These are phyloP conservation scores for Coemansia sp. DNA, from an alignment of 192 early-diverging fungal species.

Conservation along the genomic window DNA sequence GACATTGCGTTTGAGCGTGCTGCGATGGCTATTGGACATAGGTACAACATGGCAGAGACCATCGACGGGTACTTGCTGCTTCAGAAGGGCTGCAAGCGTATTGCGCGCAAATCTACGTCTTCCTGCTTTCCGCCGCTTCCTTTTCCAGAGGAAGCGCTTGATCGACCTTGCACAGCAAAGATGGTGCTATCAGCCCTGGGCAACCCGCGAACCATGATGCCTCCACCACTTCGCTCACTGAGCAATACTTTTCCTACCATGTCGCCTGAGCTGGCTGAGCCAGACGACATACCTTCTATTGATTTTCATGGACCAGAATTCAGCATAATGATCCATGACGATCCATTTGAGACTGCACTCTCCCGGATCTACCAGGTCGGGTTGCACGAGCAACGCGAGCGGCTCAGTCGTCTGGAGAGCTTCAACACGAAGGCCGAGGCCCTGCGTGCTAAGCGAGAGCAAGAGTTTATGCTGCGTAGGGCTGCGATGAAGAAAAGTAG, in stretches of 20 bases:
- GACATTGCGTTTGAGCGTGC: conserved; percentile 50
- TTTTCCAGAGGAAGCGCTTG: conserved; percentile 15
- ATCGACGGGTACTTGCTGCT: conserved; percentile 52
- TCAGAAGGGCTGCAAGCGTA: conserved; percentile 55
- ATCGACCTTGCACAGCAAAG: conserved; percentile 19
- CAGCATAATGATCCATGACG: conserved; percentile 54
- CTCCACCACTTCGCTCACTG: conserved; percentile 42
- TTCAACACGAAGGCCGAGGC: conserved; percentile 50
- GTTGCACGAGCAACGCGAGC: conserved; percentile 52
- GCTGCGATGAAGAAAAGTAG: conserved; percentile 1
- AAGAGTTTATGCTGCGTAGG: conserved; percentile 21
- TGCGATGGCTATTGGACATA: conserved; percentile 42
- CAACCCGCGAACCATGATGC: conserved; percentile 37
- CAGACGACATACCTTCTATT: conserved; percentile 51
- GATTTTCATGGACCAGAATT: conserved; percentile 45
- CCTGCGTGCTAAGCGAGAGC: conserved; percentile 28
- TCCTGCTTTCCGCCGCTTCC: conserved; percentile 39
- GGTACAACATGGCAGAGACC: conserved; percentile 55
- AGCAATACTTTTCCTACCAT: conserved; percentile 21
- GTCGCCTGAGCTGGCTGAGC: conserved; percentile 32
- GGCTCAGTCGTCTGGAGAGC: conserved; percentile 48
- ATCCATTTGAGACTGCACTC: conserved; percentile 58
- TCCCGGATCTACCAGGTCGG: conserved; percentile 53
- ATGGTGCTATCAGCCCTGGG: conserved; percentile 36
- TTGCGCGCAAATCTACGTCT: conserved; percentile 41